Percentiles rank a stretch among this genome's conserved stretches.
phyloP scores from a whole-genome alignment of 805 yeast species.

The Saccharomycopsis fodiens region DNA sequence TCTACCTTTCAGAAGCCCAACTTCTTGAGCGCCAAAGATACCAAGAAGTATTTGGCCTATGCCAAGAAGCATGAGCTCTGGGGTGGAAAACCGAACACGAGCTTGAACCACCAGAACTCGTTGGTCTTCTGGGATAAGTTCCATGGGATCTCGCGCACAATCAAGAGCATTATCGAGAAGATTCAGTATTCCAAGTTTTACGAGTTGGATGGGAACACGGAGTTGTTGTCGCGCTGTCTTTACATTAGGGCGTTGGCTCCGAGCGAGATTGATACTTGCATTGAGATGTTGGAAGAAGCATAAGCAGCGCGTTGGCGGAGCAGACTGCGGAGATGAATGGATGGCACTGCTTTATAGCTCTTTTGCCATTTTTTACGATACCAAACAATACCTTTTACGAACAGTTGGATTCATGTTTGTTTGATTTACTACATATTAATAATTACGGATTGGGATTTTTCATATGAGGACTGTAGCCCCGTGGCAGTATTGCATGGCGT shows the following conservation, averaged over 20 bases:
- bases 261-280: constrained; percentile 54
- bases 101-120: constrained; percentile 18
- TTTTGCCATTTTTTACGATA: too few species aligned
- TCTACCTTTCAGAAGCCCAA: constrained; percentile 20
- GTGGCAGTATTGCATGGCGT: too few species aligned
- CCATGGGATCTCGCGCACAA: constrained; percentile 66
- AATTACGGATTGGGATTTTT: too few species aligned
- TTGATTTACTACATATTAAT: too few species aligned
- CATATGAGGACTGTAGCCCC: too few species aligned
- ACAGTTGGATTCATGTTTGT: too few species aligned
- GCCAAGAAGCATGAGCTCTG: neutral
- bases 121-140: constrained; percentile 74
- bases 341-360: too few species aligned
- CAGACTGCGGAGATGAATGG: too few species aligned
- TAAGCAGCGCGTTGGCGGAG: too few species aligned
- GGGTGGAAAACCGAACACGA: constrained; percentile 30
- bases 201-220: constrained; percentile 45
- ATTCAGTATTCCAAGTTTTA: constrained; percentile 82
- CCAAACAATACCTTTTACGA: too few species aligned
- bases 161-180: constrained; percentile 67
- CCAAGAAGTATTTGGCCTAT: neutral
- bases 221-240: constrained; percentile 73
- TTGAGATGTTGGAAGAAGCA: constrained; percentile 1
- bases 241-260: constrained; percentile 69
- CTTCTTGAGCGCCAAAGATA: neutral